Evolutionary conservation across 306 rosid genomes (phyloP), one percentile per base, ranked within the genome.

Genomic region (Macrotyloma uniflorum): DNA sequence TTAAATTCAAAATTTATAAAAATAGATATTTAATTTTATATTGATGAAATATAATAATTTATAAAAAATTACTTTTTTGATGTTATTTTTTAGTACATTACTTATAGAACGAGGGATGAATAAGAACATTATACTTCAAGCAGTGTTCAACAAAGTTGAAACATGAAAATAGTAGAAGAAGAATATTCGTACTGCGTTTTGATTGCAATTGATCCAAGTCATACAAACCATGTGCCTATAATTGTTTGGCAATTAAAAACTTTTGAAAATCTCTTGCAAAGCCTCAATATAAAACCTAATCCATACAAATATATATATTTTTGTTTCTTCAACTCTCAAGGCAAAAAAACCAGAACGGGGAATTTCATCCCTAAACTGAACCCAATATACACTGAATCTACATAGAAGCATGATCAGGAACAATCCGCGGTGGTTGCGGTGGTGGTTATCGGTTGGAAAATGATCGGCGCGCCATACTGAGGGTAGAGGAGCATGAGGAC

Each of bases 401-500:
- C 36, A 26, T 2, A 58, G 26, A 24, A 55, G 28, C 9, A 42
- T 58, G 6, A 20, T 53, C 65, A 58, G 1, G 2, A 24, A 5
- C 1, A 26, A 26, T 26, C 19, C 36, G 1, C 10, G 3, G 65
- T 58, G 2, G 35, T 24, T 22, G 33, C 16, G 18, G 18, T 24
- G 4, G 38, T 5, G 19, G 20, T 10, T 1, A 72, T 6, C 16
- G 38, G 87, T 70, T 80, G 78, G 70, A 93, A 88, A 14, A 87
- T 61, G 65, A 93, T 55, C 12, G 98, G 97, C 0, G 97, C 98
- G 2, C 98, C 97, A 22, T 90, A 72, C 50, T 91, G 97, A 4
- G 98, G 98, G 74, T 91, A 85, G 20, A 93, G 97, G 16, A 90
- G 77, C 93, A 93, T 93, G 74, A 85, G 87, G 32, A 93, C 97